Evolutionary conservation across 169 alveolate genomes (phyloP), one percentile per base, ranked within the genome.

Genomic region (Toxoplasma gondii): DNA sequence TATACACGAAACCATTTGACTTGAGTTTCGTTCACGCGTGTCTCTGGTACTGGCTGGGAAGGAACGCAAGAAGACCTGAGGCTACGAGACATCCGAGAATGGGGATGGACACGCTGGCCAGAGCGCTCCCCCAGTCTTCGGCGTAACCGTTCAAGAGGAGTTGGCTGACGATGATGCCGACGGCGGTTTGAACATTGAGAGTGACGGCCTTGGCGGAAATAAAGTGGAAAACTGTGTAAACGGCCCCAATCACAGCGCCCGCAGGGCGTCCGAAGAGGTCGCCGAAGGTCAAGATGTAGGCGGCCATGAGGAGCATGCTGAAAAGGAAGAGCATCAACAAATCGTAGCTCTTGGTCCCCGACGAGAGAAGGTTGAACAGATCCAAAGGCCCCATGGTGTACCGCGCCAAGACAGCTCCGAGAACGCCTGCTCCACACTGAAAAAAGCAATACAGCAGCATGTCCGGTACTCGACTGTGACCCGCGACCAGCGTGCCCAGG

Each of bases 331-430:
- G 90, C 54, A 41, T 24, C 49, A 39, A 31, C 27, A 82, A 5
- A 29, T 82, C 90, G 16, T 16, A 41, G 58, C 9, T 24, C 16
- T 39, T 38, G 67, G 10, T 36, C 10, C 90, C 90, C 9, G 38
- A 24, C 41, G 58, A n/a, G 9, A 82, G 38, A 41, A 82, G 39
- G 67, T 82, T 82, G 49, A 82, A 45, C 43, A 82, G 36, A 16
- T 70, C 67, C 9, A 82, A n/a, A 16, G 90, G 90, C 34, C 90
- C 90, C 90, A 82, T 82, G n/a, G 90, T 82, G 67, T 82, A 45
- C 31, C 90, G 90, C 24, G 90, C 90, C 69, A 82, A 36, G 69
- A 82, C n/a, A 41, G 90, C 90, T 39, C 90, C 90, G 4, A 82
- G 16, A 45, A 49, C 90, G 19, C 90, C 90, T 43, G 58, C 90